A percentile compares a stretch with the other conserved stretches of the same genome.
Evolutionary conservation across 495 filamentous ascomycete genomes (phyloP).

Genomic region (Alectoria sarmentosa): DNA sequence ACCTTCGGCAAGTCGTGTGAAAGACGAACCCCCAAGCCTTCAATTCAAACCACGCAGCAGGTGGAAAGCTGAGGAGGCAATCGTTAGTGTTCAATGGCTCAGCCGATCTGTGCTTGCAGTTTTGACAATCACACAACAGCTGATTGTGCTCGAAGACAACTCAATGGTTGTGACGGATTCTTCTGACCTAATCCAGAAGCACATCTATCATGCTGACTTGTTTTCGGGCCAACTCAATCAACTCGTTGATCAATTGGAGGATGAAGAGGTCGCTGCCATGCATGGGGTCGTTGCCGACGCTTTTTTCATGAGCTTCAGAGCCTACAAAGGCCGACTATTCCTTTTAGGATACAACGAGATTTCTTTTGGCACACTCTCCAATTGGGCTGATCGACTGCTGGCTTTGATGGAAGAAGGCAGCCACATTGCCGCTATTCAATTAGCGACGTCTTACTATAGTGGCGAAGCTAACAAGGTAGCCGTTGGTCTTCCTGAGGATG

Average conservation of each 20-base stretch:
- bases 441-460: slow-evolving; percentile 87
- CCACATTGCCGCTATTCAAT: slow-evolving; percentile 80
- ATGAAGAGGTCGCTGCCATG: slow-evolving; percentile 77
- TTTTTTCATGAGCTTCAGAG: slow-evolving; percentile 93
- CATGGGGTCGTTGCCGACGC: slow-evolving; percentile 96
- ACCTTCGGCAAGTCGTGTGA: slow-evolving; percentile 52
- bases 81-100: slow-evolving; percentile 95
- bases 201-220: slow-evolving; percentile 84
- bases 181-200: slow-evolving; percentile 83
- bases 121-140: slow-evolving; percentile 84
- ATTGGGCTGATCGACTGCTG: slow-evolving; percentile 97
- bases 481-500: slow-evolving; percentile 85
- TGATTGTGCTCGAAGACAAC: slow-evolving; percentile 87
- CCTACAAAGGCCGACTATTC: slow-evolving; percentile 91
- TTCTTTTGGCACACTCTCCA: slow-evolving; percentile 82
- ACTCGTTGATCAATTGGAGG: slow-evolving; percentile 77
- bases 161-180: slow-evolving; percentile 86
- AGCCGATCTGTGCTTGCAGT: slow-evolving; percentile 88
- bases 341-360: slow-evolving; percentile 85
- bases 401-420: slow-evolving; percentile 94
- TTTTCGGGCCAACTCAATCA: slow-evolving; percentile 78
- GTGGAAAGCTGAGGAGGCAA: slow-evolving; percentile 91
- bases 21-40: slow-evolving; percentile 63
- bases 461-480: slow-evolving; percentile 87
- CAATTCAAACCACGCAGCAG: slow-evolving; percentile 76